Base-by-base conservation (phyloP, 106 monocot species). In the Dendrobium officinale region DNA sequence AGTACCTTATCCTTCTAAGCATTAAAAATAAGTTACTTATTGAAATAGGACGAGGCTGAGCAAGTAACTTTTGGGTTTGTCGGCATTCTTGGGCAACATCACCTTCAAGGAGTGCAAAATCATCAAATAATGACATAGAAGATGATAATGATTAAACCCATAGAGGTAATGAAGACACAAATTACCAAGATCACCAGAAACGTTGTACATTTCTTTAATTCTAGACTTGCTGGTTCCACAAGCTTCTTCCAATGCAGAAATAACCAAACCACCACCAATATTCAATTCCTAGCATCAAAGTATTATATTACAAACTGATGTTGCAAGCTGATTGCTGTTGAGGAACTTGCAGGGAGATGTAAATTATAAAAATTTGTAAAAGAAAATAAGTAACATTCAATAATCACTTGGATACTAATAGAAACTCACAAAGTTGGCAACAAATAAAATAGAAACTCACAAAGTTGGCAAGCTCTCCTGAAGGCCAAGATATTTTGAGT, bases 81-180 rank as follows among this genome's bases (percentile, higher is more conserved):
- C 94, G 87, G 75, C 94, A 94, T 79, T 89, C 87, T 81, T 94
- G 97, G 45, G 97, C 92, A 86, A 92, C 94, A 86, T 94, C 92
- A 91, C 97, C 97, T 97, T 76, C 72, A 78, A 75, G 82, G 49
- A 56, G 40, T n/a, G 77, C 8, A 29, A 29, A 24, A 27, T 22
- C 9, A 76, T 83, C 67, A 73, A 47, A 48, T 18, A 48, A 48
- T 48, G 6, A 75, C 16, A 9, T 77, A 18, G 11, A 72, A 79
- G 47, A 78, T 66, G 6, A 47, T 42, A 31, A 72, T 37, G 31
- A 54, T 72, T 31, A 31, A 72, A 15, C n/a, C 17, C 27, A 18
- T 78, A 78, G 31, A 81, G 42, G 31, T 18, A 72, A 27, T 67
- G 17, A 79, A 17, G 11, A 41, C 19, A 27, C 7, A 11, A 9